Evolutionary conservation across 306 rosid species (phyloP).

Genomic region (Notholithocarpus densiflorus): DNA sequence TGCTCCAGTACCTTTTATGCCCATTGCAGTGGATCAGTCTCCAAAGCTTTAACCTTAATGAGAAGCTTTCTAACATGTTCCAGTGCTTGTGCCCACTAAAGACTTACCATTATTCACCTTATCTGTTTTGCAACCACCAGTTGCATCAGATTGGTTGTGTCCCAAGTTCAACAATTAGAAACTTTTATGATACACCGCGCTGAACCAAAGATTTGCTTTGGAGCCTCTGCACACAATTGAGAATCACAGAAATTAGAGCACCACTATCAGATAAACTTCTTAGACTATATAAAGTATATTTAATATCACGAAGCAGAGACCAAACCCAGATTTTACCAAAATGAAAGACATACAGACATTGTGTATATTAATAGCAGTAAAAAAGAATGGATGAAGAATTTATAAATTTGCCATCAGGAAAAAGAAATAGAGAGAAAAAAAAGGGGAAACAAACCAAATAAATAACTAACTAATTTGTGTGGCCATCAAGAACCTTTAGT

Average conservation of each 20-base stretch:
- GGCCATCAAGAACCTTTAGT: no score
- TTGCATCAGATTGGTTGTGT: constrained; percentile 46
- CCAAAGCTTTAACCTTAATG: constrained; percentile 87
- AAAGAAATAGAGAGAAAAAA: no score
- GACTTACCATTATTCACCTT: constrained; percentile 50
- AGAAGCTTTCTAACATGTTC: constrained; percentile 92
- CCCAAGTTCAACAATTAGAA: constrained; percentile 54
- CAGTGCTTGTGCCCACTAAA: constrained; percentile 79
- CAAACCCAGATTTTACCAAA: no score
- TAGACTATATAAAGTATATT: no score
- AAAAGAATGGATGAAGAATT: no score
- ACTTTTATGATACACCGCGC: constrained; percentile 39
- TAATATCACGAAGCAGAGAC: no score
- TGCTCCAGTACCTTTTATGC: constrained; percentile 66
- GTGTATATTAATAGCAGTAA: no score
- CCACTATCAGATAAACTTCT: background rate
- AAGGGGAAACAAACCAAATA: no score
- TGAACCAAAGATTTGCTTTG: constrained; percentile 71
- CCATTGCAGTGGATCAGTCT: constrained; percentile 80
- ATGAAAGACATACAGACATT: no score
- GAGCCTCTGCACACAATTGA: constrained; percentile 87
- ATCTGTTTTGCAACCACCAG: constrained; percentile 40
- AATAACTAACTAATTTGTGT: no score
- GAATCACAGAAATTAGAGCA: background rate
- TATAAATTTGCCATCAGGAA: no score